Base-by-base conservation (phyloP, 192 early-diverging fungal genomes). In the Spinellus fusiger region DNA sequence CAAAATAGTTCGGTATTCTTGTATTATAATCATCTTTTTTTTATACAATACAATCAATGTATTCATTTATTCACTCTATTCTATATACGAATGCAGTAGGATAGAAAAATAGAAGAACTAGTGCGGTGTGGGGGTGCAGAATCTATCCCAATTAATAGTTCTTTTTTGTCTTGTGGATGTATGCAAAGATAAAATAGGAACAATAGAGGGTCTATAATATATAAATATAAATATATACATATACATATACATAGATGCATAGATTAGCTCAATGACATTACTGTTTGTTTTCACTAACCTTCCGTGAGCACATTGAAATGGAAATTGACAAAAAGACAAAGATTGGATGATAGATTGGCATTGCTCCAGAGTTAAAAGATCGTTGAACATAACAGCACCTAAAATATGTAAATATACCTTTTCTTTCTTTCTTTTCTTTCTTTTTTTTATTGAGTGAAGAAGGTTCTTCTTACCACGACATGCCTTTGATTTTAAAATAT, bases 341-440 rank as follows among this genome's bases (percentile, higher is more conserved):
- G 74, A 63, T 5, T 65, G 10, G 2, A 90, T 69, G n/a, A 92
- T 51, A 12, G 56, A 31, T 49, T 66, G 46, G 70, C 88, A 90
- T 37, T 79, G 65, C 3, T 60, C 51, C 7, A 61, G 12, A 0
- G 75, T 65, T 2, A 92, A 70, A 18, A 52, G 56, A 40, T 89
- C 86, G 37, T 88, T 88, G 68, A 92, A 92, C 83, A 84, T 89
- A 23, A 92, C 87, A 10, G 89, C 86, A 65, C 68, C 85, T 84
- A 60, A 27, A 34, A 12, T 4, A 56, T 26, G 48, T 46, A 50
- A 57, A 26, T 10, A 51, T 52, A 38, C 22, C 44, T 31, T 55
- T 50, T 25, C 16, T 56, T 13, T 31, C 28, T 22, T 31, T 48
- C 5, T 22, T 34, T 15, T 56, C 15, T 2, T 7, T 13, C 70